A percentile compares a stretch with the other conserved stretches of the same genome.
phyloP scores from a whole-genome alignment of 768 basidiomycete species.

The Cubamyces sp. region DNA sequence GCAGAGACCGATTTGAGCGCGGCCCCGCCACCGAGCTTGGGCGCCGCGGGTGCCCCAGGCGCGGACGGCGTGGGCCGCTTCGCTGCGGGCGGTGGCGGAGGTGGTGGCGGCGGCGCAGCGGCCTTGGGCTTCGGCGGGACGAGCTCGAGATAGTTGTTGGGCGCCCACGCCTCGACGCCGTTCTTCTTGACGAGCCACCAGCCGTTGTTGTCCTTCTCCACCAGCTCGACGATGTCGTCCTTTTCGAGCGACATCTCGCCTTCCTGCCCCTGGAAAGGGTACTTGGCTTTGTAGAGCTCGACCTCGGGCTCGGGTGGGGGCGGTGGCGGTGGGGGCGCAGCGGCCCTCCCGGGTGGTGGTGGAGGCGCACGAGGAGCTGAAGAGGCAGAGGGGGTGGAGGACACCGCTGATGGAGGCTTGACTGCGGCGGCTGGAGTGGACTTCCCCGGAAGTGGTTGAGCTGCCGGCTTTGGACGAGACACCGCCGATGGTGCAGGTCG shows the following conservation, averaged over 20 bases:
- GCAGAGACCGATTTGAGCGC: slow-evolving; percentile 50
- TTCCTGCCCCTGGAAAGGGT: slow-evolving; percentile 89
- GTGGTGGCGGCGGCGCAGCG: slow-evolving; percentile 70
- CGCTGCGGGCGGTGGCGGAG: slow-evolving; percentile 54
- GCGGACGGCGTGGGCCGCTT: slow-evolving; percentile 39
- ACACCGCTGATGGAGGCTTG: slow-evolving; percentile 39
- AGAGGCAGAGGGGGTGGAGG: slow-evolving; percentile 41
- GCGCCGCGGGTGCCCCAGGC: slow-evolving; percentile 37
- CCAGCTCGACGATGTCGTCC: slow-evolving; percentile 89
- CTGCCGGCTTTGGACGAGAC: slow-evolving; percentile 54
- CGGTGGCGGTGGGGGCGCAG: slow-evolving; percentile 51
- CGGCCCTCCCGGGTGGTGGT: slow-evolving; percentile 42
- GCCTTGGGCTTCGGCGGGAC: slow-evolving; percentile 69
- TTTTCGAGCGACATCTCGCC: slow-evolving; percentile 91
- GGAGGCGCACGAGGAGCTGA: slow-evolving; percentile 49
- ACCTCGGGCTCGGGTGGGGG: slow-evolving; percentile 61
- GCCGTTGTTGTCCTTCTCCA: slow-evolving; percentile 92
- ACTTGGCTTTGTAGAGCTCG: slow-evolving; percentile 85
- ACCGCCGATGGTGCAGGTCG: slow-evolving; percentile 47
- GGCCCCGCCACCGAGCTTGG: slow-evolving; percentile 24
- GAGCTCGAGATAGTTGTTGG: slow-evolving; percentile 89
- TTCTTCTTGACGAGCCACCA: slow-evolving; percentile 97
- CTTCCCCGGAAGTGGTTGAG: slow-evolving; percentile 66
- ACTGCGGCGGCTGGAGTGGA: slow-evolving; percentile 44
- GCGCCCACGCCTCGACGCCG: slow-evolving; percentile 90